Evolutionary conservation across 2,329 filamentous ascomycete species (phyloP), one percentile per base, ranked within the genome.

Genomic region (Lecanicillium sp.): DNA sequence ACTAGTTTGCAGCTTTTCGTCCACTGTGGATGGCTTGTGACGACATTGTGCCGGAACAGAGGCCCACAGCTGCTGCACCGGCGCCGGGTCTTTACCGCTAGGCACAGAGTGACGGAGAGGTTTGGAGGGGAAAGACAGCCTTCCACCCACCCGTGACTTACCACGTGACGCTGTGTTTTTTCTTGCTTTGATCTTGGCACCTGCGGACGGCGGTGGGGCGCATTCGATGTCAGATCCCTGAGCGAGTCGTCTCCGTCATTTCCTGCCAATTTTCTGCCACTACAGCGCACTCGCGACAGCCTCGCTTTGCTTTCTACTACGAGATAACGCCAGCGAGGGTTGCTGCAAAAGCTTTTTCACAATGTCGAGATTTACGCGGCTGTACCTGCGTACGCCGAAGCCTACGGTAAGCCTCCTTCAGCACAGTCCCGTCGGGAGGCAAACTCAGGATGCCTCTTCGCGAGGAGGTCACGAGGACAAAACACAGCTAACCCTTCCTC

Each of bases 381-480:
- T 57, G 32, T 62, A 56, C 39, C 45, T 66, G 44, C 60, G 62
- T 47, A 48, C 61, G 31, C 63, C 63, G 42, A 58, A 60, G 39
- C 59, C 60, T 13, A 61, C 64, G 57, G 63, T 66, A 56, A 51
- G 58, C 44, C 36, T 43, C 25, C 17, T 12, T 17, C 10, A 22
- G 33, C 17, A 18, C 18, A 9, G 17, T 13, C 14, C 15, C 42
- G 36, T 38, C 38, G 39, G 36, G 37, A 33, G 34, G 19, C 37
- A 25, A 28, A 28, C 30, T 8, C 17, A 28, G 27, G 15, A 25
- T 13, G n/a, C 17, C 17, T 17, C 10, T 32, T 31, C n/a, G 28
- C 18, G n/a, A 27, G 13, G 8, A 15, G 29, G 34, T 29, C 29
- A 41, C 29, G 17, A 17, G 29, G 8, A 29, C 33, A 40, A 11